Base-by-base conservation (phyloP, 371 early-diverging fungal genomes). In the Rhizopus delemar region DNA sequence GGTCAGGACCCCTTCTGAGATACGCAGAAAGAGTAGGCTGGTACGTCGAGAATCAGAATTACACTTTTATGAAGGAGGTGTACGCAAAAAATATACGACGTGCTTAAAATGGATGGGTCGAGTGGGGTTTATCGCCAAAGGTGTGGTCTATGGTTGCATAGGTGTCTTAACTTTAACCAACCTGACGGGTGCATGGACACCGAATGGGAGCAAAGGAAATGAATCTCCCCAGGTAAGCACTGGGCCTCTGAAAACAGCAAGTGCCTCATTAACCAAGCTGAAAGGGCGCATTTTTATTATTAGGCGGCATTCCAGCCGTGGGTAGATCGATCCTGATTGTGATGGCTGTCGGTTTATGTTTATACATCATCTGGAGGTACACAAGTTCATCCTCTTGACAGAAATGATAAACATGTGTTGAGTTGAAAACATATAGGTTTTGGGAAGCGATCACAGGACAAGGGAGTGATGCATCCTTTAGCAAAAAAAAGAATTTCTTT, bases 401-500 rank as follows among this genome's bases (percentile, higher is more conserved):
- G 22, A 22, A 22, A 22, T 22, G 2, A 22, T 2, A 22, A 22
- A 22, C 22, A n/a, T n/a, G n/a, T n/a, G n/a, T n/a, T n/a, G n/a
- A n/a, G n/a, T n/a, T n/a, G n/a, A n/a, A n/a, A n/a, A n/a, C n/a
- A n/a, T 22, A 31, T 39, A 72, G 79, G 45, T 71, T 76, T 33
- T 76, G 77, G 77, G 80, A 79, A 62, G 73, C 74, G 1, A 66
- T 74, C 29, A 74, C 77, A 8, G 80, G 80, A 12, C 77, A 76
- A 65, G 80, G 73, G 0, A 63, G 63, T 22, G 77, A 79, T 59
- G 73, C 70, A 11, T 46, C 59, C 5, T 65, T 70, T 38, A 62
- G 74, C n/a, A 61, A 64, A 29, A 66, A 66, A n/a, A 70, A 69
- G 51, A 79, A 76, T 41, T 76, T 79, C 45, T 79, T 79, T 48